Evolutionary conservation across 2,329 filamentous ascomycete genomes (phyloP).

Genomic region (Xylaria sp.): DNA sequence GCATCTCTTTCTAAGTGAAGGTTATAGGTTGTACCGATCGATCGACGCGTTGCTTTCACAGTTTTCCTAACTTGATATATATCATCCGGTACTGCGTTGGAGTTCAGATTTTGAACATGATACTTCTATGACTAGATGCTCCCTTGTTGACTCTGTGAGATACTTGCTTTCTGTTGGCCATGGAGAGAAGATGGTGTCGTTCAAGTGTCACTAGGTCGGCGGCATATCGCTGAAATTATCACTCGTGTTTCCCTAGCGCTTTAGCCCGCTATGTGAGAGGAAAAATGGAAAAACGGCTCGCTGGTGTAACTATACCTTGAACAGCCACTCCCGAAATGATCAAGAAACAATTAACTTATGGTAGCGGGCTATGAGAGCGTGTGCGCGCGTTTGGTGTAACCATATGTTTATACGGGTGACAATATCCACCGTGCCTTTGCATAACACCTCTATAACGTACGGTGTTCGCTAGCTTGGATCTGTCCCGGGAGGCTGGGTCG

Average conservation of each 20-base stretch:
- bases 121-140: no score
- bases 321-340: not conserved
- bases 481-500: conserved; percentile 4
- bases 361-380: no score
- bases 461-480: no score
- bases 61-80: not conserved
- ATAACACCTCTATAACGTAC: no score
- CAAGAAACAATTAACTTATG: no score
- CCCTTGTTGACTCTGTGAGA: no score
- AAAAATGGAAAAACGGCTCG: no score
- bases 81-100: no score
- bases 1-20: not conserved
- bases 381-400: no score
- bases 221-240: not conserved
- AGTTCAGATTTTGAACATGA: not conserved
- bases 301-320: not conserved
- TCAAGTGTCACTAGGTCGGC: not conserved
- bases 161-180: no score
- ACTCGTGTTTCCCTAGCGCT: not conserved
- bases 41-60: not conserved
- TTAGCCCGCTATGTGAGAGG: not conserved
- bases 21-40: not conserved
- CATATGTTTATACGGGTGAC: no score
- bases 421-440: no score
- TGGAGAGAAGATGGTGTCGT: not conserved